phyloP scores from a whole-genome alignment of 805 yeast genomes.

The Myxozyma lipomycoides region DNA sequence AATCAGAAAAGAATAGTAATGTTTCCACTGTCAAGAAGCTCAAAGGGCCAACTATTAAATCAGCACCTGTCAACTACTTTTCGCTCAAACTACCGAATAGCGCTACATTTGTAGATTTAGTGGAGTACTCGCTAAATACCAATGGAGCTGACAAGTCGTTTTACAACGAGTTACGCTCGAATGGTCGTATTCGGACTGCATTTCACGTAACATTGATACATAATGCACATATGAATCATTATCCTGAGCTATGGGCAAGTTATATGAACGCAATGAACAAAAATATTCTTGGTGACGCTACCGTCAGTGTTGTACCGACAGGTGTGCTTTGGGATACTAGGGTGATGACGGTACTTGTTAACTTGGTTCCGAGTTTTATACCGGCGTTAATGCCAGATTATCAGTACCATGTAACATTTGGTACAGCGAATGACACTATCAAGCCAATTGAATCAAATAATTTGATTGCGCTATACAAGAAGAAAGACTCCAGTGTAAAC shows the following conservation, averaged over 20 bases:
- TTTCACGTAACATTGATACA: conserved; percentile 73
- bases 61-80: conserved; percentile 7
- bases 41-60: neutral
- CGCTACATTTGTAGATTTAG: neutral
- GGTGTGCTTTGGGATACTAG: conserved; percentile 9
- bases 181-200: conserved; percentile 45
- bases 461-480: conserved; percentile 30
- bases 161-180: conserved; percentile 23
- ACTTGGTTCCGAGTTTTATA: conserved; percentile 47
- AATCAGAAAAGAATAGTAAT: neutral
- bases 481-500: neutral
- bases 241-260: conserved; percentile 19
- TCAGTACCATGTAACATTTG: conserved; percentile 70
- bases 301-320: conserved; percentile 4
- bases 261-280: conserved; percentile 9
- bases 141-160: conserved; percentile 14
- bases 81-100: conserved; percentile 12
- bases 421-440: conserved; percentile 46
- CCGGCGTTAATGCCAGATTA: conserved; percentile 45
- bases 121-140: conserved; percentile 19
- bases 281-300: conserved; percentile 1
- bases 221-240: conserved; percentile 14
- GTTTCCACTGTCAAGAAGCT: conserved; percentile 1
- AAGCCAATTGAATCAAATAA: conserved; percentile 54
- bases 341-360: conserved; percentile 41